Evolutionary conservation across 2,329 filamentous ascomycete genomes (phyloP), one percentile per base, ranked within the genome.

Genomic region (Colletotrichum sp.): DNA sequence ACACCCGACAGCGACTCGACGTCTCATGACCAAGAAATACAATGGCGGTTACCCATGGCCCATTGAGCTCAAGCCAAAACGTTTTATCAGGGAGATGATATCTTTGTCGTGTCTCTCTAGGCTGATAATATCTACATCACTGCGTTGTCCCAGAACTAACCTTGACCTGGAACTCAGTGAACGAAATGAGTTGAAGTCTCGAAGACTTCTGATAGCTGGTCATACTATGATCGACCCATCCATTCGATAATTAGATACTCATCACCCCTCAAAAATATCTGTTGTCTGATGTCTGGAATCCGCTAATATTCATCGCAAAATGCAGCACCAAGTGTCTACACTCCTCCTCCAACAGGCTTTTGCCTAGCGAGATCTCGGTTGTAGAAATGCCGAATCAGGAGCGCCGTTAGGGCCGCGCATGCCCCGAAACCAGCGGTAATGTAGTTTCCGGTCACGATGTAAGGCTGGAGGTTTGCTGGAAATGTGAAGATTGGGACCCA

Each of bases 401-500:
- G 75, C 2, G 76, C 75, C 0, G 76, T 78, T 3, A 77, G 18
- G 0, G 72, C 77, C 2, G 77, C 80, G 1, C 71, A 59, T 0
- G 55, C 78, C 0, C 76, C 80, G 30, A 81, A 81, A 0, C 80
- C 80, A 12, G 79, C 79, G 6, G 80, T 81, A 30, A 81, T 77
- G 74, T 81, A 81, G 59, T 81, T 80, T 5, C 80, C 80, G 2
- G 79, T 71, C 2, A 81, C 79, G 55, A 81, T 81, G 66, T 79
- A 81, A 13, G 80, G 80, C 75, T 81, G 80, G 6, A 77, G 70
- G n/a, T 77, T 76, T n/a, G 80, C 77, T 9, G 80, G 80, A 36
- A 81, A 81, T 14, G 80, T 81, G 43, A 81, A 81, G 38, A 81
- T 81, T 6, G 78, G 77, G 1, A 81, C 74, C 80, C 80, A 81